These are phyloP conservation scores for Pichia sp. DNA, from an alignment of 1,139 yeast species.

Conservation along the genomic window DNA sequence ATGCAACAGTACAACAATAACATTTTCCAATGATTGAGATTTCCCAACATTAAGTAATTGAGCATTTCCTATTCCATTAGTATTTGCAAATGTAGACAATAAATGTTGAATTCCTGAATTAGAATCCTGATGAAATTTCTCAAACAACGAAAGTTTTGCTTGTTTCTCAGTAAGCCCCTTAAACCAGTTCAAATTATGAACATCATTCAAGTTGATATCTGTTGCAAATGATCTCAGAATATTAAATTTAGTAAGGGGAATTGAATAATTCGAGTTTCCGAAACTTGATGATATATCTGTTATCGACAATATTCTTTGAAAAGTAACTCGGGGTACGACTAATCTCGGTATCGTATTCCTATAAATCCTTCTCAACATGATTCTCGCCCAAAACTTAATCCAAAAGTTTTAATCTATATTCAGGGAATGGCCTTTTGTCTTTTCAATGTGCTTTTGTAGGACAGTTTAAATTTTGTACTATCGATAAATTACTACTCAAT, in stretches of 20 bases:
- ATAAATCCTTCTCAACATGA: background rate
- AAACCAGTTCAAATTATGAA: background rate
- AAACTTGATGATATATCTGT: too few relatives aligned
- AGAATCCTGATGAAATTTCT: slow-evolving; percentile 3
- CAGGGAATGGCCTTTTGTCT: too few relatives aligned
- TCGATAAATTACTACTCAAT: too few relatives aligned
- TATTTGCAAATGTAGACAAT: background rate
- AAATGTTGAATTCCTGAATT: background rate
- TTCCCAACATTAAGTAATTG: background rate
- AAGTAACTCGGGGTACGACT: too few relatives aligned
- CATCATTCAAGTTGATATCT: background rate
- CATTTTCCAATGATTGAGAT: slow-evolving; percentile 16
- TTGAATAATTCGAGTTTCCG: too few relatives aligned
- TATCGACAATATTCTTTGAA: too few relatives aligned
- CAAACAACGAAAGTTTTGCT: slow-evolving; percentile 10
- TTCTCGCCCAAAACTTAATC: too few relatives aligned
- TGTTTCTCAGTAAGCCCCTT: background rate
- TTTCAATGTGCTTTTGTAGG: too few relatives aligned
- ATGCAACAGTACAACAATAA: slow-evolving; percentile 19
- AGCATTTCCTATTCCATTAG: background rate
- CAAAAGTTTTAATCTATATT: too few relatives aligned
- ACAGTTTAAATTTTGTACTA: too few relatives aligned
- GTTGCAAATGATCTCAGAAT: background rate
- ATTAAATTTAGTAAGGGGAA: too few relatives aligned
- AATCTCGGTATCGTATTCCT: background rate